Base-by-base conservation (phyloP, 2,329 filamentous ascomycete species). In the Ascochyta rabiei region DNA sequence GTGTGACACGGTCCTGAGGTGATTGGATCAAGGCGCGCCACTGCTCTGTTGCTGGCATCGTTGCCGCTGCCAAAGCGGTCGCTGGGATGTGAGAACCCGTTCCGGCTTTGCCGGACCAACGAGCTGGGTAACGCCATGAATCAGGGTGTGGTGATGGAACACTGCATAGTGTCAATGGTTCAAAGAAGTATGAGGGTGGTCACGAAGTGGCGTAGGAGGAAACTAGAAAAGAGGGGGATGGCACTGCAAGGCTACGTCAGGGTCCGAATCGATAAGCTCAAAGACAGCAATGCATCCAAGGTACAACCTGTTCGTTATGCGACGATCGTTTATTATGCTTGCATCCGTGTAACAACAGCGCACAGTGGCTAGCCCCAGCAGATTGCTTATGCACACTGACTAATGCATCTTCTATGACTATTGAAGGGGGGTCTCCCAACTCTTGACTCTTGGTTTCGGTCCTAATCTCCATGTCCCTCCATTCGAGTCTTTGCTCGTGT, bases 31-130 rank as follows among this genome's bases (percentile, higher is more conserved):
- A 31, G 16, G 16, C 18, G 46, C 52, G 35, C 46, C 45, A 46
- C 41, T 21, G 35, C 8, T 16, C 34, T 45, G 30, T 54, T 41
- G 33, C 37, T 45, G 41, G 37, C 46, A 35, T n/a, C 30, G 40
- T 31, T 49, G 21, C 46, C 46, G 46, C 45, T 46, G 35, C 46
- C 40, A 49, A 21, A 46, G 30, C 41, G 23, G 15, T 40, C 19
- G 21, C 41, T 37, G 41, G 41, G 30, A 41, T 4, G 10, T 21
- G 41, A 31, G 23, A 13, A 18, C 26, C 34, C 28, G 50, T 48
- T 44, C 45, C 51, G 51, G 31, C 18, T 19, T n/a, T 18, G 37
- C 45, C 45, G 52, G 35, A 35, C 52, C 52, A 55, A 34, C 41
- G 18, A 46, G 52, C 52, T 42, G 52, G 52, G 52, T 45, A 13